These are phyloP conservation scores for Dendrobium nobile DNA, from an alignment of 106 monocot genomes.

Conservation along the genomic window DNA sequence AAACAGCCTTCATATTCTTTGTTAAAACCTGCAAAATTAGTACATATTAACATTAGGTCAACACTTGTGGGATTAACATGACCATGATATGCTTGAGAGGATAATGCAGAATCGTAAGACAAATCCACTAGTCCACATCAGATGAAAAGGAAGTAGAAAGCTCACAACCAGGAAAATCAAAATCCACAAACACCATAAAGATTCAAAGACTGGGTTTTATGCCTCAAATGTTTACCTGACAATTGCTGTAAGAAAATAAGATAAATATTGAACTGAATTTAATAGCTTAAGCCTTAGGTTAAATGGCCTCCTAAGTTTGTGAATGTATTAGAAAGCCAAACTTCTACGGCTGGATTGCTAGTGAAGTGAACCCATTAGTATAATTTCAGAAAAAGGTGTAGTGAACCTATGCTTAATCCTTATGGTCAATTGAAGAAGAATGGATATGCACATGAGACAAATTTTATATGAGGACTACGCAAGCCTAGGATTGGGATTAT, in stretches of 20 bases:
- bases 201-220: not conserved
- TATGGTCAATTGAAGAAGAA: no score
- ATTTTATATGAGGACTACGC: no score
- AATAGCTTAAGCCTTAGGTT: no score
- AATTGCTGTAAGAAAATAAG: not conserved
- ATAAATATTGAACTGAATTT: no score
- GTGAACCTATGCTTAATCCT: no score
- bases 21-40: slow-evolving; percentile 31
- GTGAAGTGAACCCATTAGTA: no score
- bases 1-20: slow-evolving; percentile 29
- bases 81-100: not conserved
- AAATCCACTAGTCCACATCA: not conserved
- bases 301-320: no score
- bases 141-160: not conserved
- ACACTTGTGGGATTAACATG: not conserved
- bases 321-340: no score
- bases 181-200: not conserved
- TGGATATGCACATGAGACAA: no score
- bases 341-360: no score
- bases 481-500: no score
- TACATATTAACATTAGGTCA: not conserved
- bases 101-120: not conserved
- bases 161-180: not conserved
- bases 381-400: no score
- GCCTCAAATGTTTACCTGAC: not conserved